phyloP scores from a whole-genome alignment of 2,329 filamentous ascomycete species.

The Sclerotinia glacialis region DNA sequence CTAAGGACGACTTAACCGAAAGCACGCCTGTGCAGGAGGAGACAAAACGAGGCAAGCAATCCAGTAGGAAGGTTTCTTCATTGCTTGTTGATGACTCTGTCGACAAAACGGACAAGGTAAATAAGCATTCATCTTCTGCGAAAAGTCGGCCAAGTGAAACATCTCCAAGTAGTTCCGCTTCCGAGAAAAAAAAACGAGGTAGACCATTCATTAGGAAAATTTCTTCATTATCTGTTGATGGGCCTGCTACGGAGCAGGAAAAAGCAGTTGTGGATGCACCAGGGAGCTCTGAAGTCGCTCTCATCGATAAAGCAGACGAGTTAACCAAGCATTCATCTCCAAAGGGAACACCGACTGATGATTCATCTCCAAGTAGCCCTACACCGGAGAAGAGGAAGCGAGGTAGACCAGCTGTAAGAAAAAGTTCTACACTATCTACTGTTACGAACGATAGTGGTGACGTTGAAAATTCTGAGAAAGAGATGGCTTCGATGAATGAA shows the following conservation, averaged over 20 bases:
- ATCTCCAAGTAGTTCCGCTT: neutral
- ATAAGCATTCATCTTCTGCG: neutral
- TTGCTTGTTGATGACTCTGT: neutral
- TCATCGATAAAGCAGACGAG: neutral
- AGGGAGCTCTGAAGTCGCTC: neutral
- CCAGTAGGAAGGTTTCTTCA: neutral
- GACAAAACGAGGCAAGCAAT: neutral
- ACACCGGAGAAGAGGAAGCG: neutral
- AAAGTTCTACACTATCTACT: neutral
- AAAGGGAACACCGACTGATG: neutral
- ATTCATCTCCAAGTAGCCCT: neutral
- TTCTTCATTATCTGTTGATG: neutral
- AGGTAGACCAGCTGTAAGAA: neutral
- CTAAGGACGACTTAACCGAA: neutral
- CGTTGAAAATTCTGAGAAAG: neutral
- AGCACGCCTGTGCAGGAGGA: neutral
- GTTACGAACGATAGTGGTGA: neutral
- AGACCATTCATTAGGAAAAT: neutral
- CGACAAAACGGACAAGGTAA: neutral
- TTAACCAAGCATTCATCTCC: neutral
- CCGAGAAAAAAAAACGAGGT: neutral
- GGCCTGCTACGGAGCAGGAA: neutral
- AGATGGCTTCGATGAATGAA: neutral
- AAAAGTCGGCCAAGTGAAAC: neutral
- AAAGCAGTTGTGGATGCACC: neutral